Evolutionary conservation across 2,329 filamentous ascomycete genomes (phyloP), one percentile per base, ranked within the genome.

Genomic region (Hymenoscyphus albidus): DNA sequence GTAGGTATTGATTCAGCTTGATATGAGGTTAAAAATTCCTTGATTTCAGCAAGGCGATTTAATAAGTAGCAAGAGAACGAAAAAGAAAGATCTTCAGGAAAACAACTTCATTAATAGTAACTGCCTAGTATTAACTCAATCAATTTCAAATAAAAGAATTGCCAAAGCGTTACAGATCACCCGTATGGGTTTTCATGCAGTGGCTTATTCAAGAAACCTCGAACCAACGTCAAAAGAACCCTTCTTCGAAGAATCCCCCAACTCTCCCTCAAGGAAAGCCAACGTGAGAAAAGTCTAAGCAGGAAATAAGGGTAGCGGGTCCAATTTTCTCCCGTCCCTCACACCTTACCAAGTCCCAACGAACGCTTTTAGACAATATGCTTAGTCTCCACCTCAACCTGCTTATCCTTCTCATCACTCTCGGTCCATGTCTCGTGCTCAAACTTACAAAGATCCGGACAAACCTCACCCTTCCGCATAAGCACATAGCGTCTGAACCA

Each of bases 401-500:
- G 39, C 38, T 54, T 63, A 10, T 31, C 31, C 27, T 51, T 55
- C 32, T 63, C 13, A 58, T 60, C 58, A 62, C 61, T 63, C 35
- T 64, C 64, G 9, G 31, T 61, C 42, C 44, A 62, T n/a, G 58
- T 64, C 3, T 65, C 63, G 38, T 62, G 38, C 35, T 65, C 64
- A 62, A 67, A 67, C 9, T 63, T 57, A 48, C 65, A 67, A 14
- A 67, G 35, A 54, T 65, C 65, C 2, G 61, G 63, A 22, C 66
- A 68, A 38, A 42, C 42, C 42, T 51, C 55, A 3, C 58, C 64
- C 22, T 65, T 64, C 22, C 63, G 38, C 16, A 16, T 12, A 2
- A 65, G 40, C 18, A 65, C 39, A 32, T 59, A 86, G 18, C 83
- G 79, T 72, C 81, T 84, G 70, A 85, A 73, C 82, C 83, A 88